Evolutionary conservation across 2,329 filamentous ascomycete genomes (phyloP).

Genomic region (Apiospora koreana): DNA sequence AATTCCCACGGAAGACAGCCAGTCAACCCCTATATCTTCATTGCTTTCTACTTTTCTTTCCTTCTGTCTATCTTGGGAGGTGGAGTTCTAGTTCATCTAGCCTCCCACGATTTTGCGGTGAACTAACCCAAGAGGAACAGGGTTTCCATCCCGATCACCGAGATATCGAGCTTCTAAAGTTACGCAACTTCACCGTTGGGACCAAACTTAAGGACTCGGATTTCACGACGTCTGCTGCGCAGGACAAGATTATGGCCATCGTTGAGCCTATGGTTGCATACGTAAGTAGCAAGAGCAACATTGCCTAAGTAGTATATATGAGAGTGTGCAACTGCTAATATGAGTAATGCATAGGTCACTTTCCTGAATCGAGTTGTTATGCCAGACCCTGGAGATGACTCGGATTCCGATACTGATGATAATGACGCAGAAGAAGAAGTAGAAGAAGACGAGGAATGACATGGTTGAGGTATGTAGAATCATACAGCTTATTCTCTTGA

Average conservation of each 20-base stretch:
- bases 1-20: not conserved
- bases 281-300: conserved; percentile 58
- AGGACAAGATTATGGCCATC: conserved; percentile 65
- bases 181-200: conserved; percentile 77
- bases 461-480: not conserved
- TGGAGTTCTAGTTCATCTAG: no score
- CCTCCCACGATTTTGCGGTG: not conserved
- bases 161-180: conserved; percentile 78
- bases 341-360: conserved; percentile 53
- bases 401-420: conserved; percentile 30
- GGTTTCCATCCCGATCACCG: conserved; percentile 74
- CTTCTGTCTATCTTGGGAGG: no score
- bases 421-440: not conserved
- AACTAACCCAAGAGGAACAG: conserved; percentile 40
- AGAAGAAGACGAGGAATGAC: not conserved
- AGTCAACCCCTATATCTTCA: not conserved
- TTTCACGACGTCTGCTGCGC: conserved; percentile 61
- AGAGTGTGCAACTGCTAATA: not conserved
- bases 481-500: not conserved
- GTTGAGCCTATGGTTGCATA: conserved; percentile 74
- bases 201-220: conserved; percentile 67
- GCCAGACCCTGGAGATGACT: conserved; percentile 60
- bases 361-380: conserved; percentile 74
- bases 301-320: no score
- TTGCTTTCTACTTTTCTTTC: no score